Evolutionary conservation across 2,329 filamentous ascomycete genomes (phyloP).

Genomic region (Microdochium paspali): DNA sequence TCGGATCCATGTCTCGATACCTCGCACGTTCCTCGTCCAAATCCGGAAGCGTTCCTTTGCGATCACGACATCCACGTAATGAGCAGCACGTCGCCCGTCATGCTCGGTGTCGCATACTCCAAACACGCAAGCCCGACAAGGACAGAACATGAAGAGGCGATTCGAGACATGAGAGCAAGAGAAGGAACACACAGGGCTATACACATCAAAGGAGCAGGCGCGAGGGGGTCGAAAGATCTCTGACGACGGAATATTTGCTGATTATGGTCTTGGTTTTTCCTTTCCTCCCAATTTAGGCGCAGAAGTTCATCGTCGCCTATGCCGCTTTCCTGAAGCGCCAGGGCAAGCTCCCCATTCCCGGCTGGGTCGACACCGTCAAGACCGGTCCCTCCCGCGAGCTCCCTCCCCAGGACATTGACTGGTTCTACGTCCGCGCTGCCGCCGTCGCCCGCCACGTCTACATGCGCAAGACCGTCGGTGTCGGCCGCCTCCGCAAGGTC

Average conservation of each 20-base stretch:
- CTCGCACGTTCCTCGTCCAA: not conserved
- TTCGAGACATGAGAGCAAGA: slow-evolving; percentile 2
- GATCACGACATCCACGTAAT: not conserved
- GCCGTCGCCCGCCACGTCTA: slow-evolving; percentile 97
- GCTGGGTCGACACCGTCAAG: slow-evolving; percentile 99
- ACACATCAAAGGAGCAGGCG: slow-evolving; percentile 48
- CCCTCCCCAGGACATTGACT: slow-evolving; percentile 95
- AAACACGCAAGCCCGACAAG: not conserved
- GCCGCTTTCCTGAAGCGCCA: slow-evolving; percentile 87
- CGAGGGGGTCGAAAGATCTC: slow-evolving; percentile 66
- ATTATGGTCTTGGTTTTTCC: slow-evolving; percentile 39
- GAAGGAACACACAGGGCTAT: not conserved
- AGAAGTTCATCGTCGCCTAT: slow-evolving; percentile 84
- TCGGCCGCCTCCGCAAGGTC: slow-evolving; percentile 92
- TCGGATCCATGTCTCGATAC: not conserved
- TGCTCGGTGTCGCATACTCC: not conserved
- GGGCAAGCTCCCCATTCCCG: slow-evolving; percentile 85
- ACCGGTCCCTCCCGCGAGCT: slow-evolving; percentile 94
- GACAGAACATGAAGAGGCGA: not conserved
- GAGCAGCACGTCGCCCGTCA: not conserved
- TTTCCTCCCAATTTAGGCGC: slow-evolving; percentile 45
- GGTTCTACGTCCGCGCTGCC: slow-evolving; percentile 87
- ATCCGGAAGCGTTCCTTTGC: not conserved
- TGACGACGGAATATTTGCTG: slow-evolving; percentile 65
- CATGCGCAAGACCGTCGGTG: slow-evolving; percentile 98